A percentile compares a stretch with the other conserved stretches of the same genome.
These are phyloP conservation scores for Blepharisma undulans DNA, from an alignment of 169 alveolate species.

Conservation along the genomic window DNA sequence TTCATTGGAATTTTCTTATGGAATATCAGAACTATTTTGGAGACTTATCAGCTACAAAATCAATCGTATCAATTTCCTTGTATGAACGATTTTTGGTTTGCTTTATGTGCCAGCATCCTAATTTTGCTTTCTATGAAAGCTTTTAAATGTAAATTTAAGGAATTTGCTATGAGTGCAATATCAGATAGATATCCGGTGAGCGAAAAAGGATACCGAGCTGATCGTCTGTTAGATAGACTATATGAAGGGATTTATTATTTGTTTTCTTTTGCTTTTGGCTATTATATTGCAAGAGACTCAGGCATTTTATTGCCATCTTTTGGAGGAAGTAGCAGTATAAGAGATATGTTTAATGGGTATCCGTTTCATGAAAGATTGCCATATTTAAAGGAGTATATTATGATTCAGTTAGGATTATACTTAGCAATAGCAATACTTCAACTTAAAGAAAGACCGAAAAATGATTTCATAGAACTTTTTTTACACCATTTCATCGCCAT, in stretches of 20 bases:
- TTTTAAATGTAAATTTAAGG: background rate
- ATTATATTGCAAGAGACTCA: slow-evolving; percentile 20
- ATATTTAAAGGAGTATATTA: background rate
- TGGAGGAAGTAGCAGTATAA: slow-evolving; percentile 6
- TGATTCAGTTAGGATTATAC: slow-evolving; percentile 36
- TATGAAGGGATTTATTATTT: background rate
- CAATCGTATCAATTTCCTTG: background rate
- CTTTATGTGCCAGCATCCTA: background rate
- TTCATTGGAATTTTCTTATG: background rate
- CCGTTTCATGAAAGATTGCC: background rate
- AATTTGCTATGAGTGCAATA: background rate
- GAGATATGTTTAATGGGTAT: background rate
- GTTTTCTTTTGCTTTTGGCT: slow-evolving; percentile 17
- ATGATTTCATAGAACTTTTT: slow-evolving; percentile 24
- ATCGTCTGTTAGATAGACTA: background rate
- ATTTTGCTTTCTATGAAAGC: background rate
- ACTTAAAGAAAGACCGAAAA: background rate
- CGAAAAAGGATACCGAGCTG: background rate
- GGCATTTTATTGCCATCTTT: background rate
- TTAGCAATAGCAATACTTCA: background rate
- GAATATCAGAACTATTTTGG: background rate
- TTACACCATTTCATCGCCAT: slow-evolving; percentile 21
- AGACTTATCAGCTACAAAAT: background rate
- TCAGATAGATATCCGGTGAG: background rate
- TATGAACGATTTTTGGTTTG: background rate